phyloP scores from a whole-genome alignment of 176 grass and related monocot genomes.

The Carex myosuroides region DNA sequence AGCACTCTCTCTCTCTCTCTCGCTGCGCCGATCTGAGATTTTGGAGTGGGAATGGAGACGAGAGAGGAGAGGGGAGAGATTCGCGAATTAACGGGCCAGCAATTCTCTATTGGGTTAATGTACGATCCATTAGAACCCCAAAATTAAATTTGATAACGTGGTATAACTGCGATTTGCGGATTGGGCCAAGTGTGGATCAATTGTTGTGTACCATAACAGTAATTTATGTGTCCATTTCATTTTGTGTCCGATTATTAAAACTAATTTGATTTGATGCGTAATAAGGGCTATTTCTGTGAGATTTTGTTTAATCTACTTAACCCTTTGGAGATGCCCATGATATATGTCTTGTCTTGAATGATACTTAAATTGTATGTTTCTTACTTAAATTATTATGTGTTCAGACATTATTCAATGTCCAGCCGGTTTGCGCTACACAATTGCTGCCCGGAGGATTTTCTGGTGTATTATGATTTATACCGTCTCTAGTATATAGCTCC shows the following conservation, averaged over 20 bases:
- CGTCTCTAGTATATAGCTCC: too few species aligned
- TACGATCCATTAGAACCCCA: background rate
- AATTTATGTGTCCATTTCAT: background rate
- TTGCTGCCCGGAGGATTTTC: too few species aligned
- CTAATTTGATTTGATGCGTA: background rate
- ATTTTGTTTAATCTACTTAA: background rate
- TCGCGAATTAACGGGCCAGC: background rate
- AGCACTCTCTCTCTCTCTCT: constrained; percentile 7
- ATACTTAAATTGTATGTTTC: too few species aligned
- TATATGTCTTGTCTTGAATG: too few species aligned
- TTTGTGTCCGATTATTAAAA: background rate
- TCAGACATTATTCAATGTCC: too few species aligned
- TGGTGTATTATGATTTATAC: too few species aligned
- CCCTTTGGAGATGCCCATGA: too few species aligned
- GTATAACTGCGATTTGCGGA: background rate
- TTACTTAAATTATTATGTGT: too few species aligned
- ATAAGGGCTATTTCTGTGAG: background rate
- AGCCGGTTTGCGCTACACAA: too few species aligned
- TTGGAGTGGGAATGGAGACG: background rate
- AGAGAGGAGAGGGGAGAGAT: background rate
- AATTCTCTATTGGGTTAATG: background rate
- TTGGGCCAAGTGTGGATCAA: background rate
- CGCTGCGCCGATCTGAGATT: constrained; percentile 21
- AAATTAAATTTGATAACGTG: background rate
- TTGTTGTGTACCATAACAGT: background rate